A percentile compares a stretch with the other conserved stretches of the same genome.
Evolutionary conservation across 176 grass and related monocot species (phyloP).

Genomic region (Phoenix roebelenii): DNA sequence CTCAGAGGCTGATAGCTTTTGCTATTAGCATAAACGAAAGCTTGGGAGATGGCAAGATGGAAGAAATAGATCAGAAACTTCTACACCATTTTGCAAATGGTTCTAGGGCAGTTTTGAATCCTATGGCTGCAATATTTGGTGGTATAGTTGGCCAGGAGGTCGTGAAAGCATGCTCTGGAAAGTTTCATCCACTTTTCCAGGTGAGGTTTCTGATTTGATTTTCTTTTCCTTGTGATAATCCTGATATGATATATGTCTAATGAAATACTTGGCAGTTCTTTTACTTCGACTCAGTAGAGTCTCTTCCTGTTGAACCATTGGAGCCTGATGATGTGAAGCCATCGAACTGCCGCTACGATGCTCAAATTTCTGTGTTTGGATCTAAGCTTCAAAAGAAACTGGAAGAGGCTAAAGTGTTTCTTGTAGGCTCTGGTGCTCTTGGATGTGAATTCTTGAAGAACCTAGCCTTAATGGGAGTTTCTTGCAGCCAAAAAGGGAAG

Average conservation of each 20-base stretch:
- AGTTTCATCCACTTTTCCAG: constrained; percentile 66
- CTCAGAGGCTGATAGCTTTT: constrained; percentile 36
- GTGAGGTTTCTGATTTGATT: constrained; percentile 18
- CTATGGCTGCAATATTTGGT: constrained; percentile 85
- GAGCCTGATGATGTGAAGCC: constrained; percentile 56
- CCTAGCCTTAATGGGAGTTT: constrained; percentile 74
- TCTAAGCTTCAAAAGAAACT: constrained; percentile 76
- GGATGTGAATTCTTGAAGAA: constrained; percentile 90
- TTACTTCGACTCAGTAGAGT: constrained; percentile 71
- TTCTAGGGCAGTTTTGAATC: constrained; percentile 67
- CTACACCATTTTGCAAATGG: constrained; percentile 50
- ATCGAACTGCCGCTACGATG: constrained; percentile 59
- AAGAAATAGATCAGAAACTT: constrained; percentile 46
- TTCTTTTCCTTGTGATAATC: constrained; percentile 1
- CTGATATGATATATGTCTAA: neutral
- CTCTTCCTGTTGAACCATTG: constrained; percentile 51
- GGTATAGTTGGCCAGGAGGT: constrained; percentile 72
- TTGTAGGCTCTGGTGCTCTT: constrained; percentile 74
- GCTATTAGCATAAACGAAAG: constrained; percentile 44
- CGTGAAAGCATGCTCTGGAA: constrained; percentile 69
- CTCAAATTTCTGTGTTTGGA: constrained; percentile 80
- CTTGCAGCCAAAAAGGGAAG: constrained; percentile 49
- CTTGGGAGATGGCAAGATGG: constrained; percentile 30
- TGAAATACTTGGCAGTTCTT: constrained; percentile 46
- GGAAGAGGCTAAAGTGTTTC: constrained; percentile 57